Percentiles rank a stretch among this genome's conserved stretches.
Conservation (phyloP, 1,139 yeast genomes). For the Eremothecium cymbalariae region DNA sequence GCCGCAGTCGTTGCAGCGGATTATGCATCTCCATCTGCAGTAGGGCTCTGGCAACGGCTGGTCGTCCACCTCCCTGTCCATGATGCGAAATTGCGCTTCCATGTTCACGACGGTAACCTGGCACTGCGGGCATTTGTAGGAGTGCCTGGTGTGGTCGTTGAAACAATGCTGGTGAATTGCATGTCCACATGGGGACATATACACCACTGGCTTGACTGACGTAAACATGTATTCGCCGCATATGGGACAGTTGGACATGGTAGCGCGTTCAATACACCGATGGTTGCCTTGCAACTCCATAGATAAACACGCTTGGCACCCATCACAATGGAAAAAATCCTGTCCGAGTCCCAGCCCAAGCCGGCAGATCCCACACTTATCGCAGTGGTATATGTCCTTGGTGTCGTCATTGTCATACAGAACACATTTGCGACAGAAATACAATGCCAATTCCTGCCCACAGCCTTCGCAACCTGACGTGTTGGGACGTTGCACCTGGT, state of each 20-base stretch:
- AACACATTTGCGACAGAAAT: slow-evolving; percentile 70
- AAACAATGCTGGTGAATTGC: slow-evolving; percentile 84
- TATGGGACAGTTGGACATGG: slow-evolving; percentile 87
- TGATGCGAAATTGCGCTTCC: slow-evolving; percentile 77
- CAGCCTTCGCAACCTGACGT: slow-evolving; percentile 57
- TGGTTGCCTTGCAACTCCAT: slow-evolving; percentile 72
- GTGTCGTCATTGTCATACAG: slow-evolving; percentile 75
- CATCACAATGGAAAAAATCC: slow-evolving; percentile 84
- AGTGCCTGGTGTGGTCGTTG: slow-evolving; percentile 67
- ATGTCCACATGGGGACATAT: slow-evolving; percentile 85
- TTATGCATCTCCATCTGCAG: slow-evolving; percentile 63
- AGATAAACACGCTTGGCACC: slow-evolving; percentile 84
- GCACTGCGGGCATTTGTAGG: slow-evolving; percentile 88
- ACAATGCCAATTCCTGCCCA: slow-evolving; percentile 57
- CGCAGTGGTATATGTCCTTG: slow-evolving; percentile 85
- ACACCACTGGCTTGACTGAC: slow-evolving; percentile 75
- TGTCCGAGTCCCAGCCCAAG: slow-evolving; percentile 80
- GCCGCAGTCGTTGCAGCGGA: slow-evolving; percentile 83
- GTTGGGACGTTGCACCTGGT: slow-evolving; percentile 64
- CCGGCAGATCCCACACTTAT: slow-evolving; percentile 86
- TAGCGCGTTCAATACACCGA: slow-evolving; percentile 75
- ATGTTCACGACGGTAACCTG: slow-evolving; percentile 76
- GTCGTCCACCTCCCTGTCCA: slow-evolving; percentile 71
- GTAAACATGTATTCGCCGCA: slow-evolving; percentile 89
- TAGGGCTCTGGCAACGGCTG: slow-evolving; percentile 80